These are phyloP conservation scores for Debaryomyces sp. DNA, from an alignment of 1,139 yeast species.

Conservation along the genomic window DNA sequence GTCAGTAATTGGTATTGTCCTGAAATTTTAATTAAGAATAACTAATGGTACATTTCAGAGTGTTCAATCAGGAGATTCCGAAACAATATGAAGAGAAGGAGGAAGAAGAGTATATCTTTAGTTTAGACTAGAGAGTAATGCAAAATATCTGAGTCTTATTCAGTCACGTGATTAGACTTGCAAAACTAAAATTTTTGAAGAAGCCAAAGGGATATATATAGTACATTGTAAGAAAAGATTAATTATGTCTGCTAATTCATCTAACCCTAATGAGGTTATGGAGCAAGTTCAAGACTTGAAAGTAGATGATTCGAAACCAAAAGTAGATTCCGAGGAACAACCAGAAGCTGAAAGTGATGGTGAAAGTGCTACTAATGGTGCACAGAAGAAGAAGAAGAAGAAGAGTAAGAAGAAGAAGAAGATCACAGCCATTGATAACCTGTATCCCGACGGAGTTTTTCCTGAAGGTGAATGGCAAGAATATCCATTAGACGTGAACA, in stretches of 20 bases:
- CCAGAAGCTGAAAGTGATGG: conserved; percentile 8
- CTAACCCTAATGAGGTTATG: not conserved
- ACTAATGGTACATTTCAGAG: too few relatives aligned
- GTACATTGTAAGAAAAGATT: not conserved
- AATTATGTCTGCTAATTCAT: not conserved
- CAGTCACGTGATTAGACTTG: not conserved
- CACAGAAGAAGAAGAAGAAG: conserved; percentile 43
- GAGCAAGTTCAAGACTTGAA: conserved; percentile 6
- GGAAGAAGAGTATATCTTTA: too few relatives aligned
- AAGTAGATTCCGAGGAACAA: not conserved
- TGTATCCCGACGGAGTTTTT: conserved; percentile 72
- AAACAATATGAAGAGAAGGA: too few relatives aligned
- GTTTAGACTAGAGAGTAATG: not conserved
- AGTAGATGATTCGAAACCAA: conserved; percentile 1
- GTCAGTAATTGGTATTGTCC: too few relatives aligned
- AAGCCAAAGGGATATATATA: not conserved
- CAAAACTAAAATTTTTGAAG: conserved; percentile 1
- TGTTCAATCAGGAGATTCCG: too few relatives aligned
- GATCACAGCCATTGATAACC: conserved; percentile 60
- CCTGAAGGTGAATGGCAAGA: conserved; percentile 92
- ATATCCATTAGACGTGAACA: conserved; percentile 69
- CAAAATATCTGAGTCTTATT: not conserved
- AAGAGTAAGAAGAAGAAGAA: conserved; percentile 48
- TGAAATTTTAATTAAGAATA: too few relatives aligned
- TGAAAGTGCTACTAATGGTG: conserved; percentile 14